Evolutionary conservation across 73 alveolate species (phyloP), one percentile per base, ranked within the genome.

Genomic region (Paramecium sonneborni): DNA sequence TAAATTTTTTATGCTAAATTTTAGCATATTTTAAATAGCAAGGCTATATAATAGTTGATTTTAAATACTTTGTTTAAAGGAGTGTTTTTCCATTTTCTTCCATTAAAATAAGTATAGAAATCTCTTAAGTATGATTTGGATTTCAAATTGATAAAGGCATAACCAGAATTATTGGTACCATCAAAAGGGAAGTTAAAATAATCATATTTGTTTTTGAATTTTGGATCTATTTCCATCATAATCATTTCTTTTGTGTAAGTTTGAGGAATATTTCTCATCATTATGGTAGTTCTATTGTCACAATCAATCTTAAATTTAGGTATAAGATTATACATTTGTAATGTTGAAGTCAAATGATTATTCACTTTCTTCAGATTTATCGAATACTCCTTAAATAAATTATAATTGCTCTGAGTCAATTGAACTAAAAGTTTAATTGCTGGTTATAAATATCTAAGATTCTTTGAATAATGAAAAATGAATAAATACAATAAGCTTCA

Each of bases 291-390:
- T 79, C 90, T 38, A 37, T 41, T 43, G 15, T 79, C 90, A 23
- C 32, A 20, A 23, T 79, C 44, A 44, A 79, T 79, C 90, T 74
- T 21, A 43, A 26, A 20, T 79, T 41, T 23, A 24, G 4, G 18
- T 23, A 41, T 41, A 30, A 34, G 20, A 18, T 52, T 9, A 24
- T 79, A 79, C 90, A 79, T 32, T 79, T 79, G 90, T 30, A 44
- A 79, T 79, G 26, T 79, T 79, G 90, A 79, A 79, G 44, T 79
- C 90, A 72, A 72, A 35, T 30, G 86, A 72, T 52, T 72, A 34
- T 72, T 72, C 86, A 35, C 86, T 72, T 38, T 72, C 86, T 28
- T 72, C 86, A 28, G 86, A 35, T 10, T 35, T 72, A 35, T 72
- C 86, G 14, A 72, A 72, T 5, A 72, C 86, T 21, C 57, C 86